Evolutionary conservation across 179 eudicot genomes (phyloP).

Genomic region (Beta macrorhiza): DNA sequence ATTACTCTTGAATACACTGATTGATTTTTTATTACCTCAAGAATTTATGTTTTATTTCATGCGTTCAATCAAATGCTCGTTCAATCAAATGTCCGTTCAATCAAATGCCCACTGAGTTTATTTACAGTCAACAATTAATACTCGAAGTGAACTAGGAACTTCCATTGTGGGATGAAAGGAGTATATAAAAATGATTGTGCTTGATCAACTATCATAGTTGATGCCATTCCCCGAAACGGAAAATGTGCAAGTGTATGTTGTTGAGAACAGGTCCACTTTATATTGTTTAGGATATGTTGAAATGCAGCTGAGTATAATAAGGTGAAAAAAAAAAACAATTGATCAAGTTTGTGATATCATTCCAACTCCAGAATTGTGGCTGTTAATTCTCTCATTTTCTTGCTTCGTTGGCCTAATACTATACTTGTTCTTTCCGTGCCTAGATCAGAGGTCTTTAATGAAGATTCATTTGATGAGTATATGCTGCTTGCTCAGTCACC

Average conservation of each 20-base stretch:
- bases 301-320: background rate
- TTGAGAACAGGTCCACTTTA: background rate
- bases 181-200: background rate
- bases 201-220: background rate
- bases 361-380: background rate
- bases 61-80: too few species aligned
- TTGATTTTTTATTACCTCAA: background rate
- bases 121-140: too few species aligned
- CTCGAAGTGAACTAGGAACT: too few species aligned
- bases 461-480: conserved; percentile 51
- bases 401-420: background rate
- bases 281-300: background rate
- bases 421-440: background rate
- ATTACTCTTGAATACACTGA: background rate
- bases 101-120: too few species aligned
- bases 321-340: background rate
- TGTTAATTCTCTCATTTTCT: background rate
- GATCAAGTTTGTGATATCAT: background rate
- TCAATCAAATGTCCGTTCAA: too few species aligned
- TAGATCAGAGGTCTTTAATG: conserved; percentile 55
- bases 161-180: too few species aligned
- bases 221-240: background rate
- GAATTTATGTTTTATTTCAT: background rate
- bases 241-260: background rate
- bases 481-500: conserved; percentile 54